Percentiles rank a stretch among this genome's conserved stretches.
phyloP scores from a whole-genome alignment of 768 basidiomycete genomes.

The Cubamyces sp. region DNA sequence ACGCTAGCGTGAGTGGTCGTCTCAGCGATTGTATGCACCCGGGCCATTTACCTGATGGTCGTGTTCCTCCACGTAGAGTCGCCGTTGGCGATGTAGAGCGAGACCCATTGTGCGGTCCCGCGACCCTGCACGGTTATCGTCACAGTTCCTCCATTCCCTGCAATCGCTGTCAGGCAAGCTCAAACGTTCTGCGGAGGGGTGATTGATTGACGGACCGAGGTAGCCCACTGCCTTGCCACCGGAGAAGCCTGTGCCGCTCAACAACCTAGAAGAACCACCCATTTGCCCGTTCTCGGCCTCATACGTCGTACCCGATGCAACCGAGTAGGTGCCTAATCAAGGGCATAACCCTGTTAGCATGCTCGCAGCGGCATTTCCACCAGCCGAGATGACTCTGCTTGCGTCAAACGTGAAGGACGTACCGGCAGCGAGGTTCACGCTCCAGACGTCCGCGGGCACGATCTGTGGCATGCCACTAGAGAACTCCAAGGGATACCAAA shows the following conservation, averaged over 20 bases:
- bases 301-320: constrained; percentile 54
- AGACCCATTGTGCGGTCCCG: constrained; percentile 60
- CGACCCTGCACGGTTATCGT: constrained; percentile 60
- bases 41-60: constrained; percentile 50
- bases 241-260: constrained; percentile 50
- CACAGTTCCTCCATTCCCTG: constrained; percentile 61
- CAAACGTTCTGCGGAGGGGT: neutral
- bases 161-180: neutral
- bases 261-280: constrained; percentile 49
- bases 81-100: constrained; percentile 63
- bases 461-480: constrained; percentile 57
- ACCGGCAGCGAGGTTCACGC: constrained; percentile 50
- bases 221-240: constrained; percentile 58
- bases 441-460: constrained; percentile 61
- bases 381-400: neutral
- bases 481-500: constrained; percentile 66
- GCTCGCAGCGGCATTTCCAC: neutral
- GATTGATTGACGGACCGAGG: constrained; percentile 44
- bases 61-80: constrained; percentile 63
- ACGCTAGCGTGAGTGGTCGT: too few species aligned
- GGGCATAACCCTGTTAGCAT: neutral
- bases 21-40: neutral
- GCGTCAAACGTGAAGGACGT: neutral
- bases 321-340: constrained; percentile 48
- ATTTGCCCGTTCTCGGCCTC: constrained; percentile 58